Base-by-base conservation (phyloP, 345 rosid genomes). In the Zanthoxylum bungeanum region DNA sequence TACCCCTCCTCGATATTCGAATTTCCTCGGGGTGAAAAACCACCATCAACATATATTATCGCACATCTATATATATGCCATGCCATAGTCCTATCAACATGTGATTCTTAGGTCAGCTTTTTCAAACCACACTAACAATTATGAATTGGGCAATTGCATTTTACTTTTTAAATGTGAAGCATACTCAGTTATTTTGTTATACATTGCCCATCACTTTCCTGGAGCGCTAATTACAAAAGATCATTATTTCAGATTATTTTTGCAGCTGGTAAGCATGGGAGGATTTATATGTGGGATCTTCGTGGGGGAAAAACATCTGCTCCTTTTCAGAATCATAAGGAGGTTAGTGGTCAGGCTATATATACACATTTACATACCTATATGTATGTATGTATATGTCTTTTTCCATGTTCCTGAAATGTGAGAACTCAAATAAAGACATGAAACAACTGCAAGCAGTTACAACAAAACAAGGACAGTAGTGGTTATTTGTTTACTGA, bases 281-380 rank as follows among this genome's bases (percentile, higher is more conserved):
- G 66, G 59, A 80, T 95, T 67, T 85, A 87, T 69, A 60, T 85
- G 62, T 95, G 98, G 98, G 98, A 95, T 86, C 87, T 95, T 68
- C 92, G 99, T 60, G 93, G 97, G 49, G 99, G 99, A 75, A 87
- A 86, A 61, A 73, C 73, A 64, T 80, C 94, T 78, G 68, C 82
- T 68, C 88, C 83, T 76, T 85, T 93, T 64, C 96, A 86, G 73
- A 80, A 81, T 83, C 83, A 80, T 70, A 86, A 82, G 76, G 93
- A 87, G 87, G 98, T 89, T 71, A 62, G 46, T 7, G 5, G 37
- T 58, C 42, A 17, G 24, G 28, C 40, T 44, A 51, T 25, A 51
- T 7, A 37, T 37, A n/a, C n/a, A n/a, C n/a, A n/a, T n/a, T n/a
- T n/a, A n/a, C n/a, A n/a, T n/a, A n/a, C n/a, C n/a, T n/a, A n/a